Percentiles rank a stretch among this genome's conserved stretches.
phyloP scores from a whole-genome alignment of 495 filamentous ascomycete genomes.

The Bathelium albidoporum region DNA sequence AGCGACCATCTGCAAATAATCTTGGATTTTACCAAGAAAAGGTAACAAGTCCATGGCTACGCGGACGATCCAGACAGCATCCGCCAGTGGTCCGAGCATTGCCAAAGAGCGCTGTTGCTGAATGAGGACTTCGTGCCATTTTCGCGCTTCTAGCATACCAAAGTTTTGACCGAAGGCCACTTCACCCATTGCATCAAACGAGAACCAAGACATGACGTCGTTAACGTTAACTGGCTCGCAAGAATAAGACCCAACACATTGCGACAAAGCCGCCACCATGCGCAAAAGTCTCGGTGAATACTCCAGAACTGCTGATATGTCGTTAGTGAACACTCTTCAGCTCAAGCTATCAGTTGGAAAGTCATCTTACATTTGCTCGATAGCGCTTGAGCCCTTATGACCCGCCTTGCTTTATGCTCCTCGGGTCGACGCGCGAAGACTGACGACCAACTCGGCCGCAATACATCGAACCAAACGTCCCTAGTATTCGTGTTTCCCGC shows the following conservation, averaged over 20 bases:
- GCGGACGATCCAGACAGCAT: conserved; percentile 15
- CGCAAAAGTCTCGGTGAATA: conserved; percentile 28
- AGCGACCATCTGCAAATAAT: conserved; percentile 10
- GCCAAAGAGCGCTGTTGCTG: conserved; percentile 14
- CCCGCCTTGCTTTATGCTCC: background rate
- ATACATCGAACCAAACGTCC: background rate
- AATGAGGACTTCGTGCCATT: conserved; percentile 17
- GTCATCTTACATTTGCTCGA: conserved; percentile 5
- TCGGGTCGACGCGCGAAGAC: background rate
- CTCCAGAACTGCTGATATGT: conserved; percentile 25
- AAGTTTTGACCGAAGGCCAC: conserved; percentile 31
- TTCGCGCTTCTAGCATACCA: conserved; percentile 19
- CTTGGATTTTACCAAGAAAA: conserved; percentile 7
- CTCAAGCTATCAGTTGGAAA: conserved; percentile 33
- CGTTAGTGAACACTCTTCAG: background rate
- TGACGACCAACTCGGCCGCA: background rate
- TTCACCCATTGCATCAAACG: conserved; percentile 32
- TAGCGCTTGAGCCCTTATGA: conserved; percentile 9
- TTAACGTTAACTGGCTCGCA: conserved; percentile 18
- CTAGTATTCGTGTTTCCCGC: background rate
- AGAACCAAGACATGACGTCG: conserved; percentile 28
- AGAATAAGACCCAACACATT: conserved; percentile 13
- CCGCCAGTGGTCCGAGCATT: conserved; percentile 8
- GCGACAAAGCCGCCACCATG: conserved; percentile 23
- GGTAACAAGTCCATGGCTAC: conserved; percentile 3